Evolutionary conservation across 345 rosid genomes (phyloP).

Genomic region (Brassica napus): Da-Ae NC_063438.1:9079501-9080000

Average conservation of each 20-base stretch:
- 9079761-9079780: neutral
- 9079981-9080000: too few relatives aligned
- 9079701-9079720: neutral
- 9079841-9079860: too few relatives aligned
- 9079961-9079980: too few relatives aligned
- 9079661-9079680: neutral
- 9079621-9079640: too few relatives aligned
- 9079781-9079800: neutral
- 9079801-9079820: neutral
- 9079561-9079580: neutral
- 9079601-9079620: neutral
- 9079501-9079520: neutral
- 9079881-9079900: too few relatives aligned
- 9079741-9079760: too few relatives aligned
- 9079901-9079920: too few relatives aligned
- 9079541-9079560: neutral
- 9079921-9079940: too few relatives aligned
- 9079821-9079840: neutral
- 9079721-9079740: neutral
- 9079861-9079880: too few relatives aligned
- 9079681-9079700: neutral
- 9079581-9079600: neutral
- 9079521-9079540: neutral
- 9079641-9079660: neutral
- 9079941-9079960: too few relatives aligned